phyloP scores from a whole-genome alignment of 805 yeast species.

The Candida yuanshanica region DNA sequence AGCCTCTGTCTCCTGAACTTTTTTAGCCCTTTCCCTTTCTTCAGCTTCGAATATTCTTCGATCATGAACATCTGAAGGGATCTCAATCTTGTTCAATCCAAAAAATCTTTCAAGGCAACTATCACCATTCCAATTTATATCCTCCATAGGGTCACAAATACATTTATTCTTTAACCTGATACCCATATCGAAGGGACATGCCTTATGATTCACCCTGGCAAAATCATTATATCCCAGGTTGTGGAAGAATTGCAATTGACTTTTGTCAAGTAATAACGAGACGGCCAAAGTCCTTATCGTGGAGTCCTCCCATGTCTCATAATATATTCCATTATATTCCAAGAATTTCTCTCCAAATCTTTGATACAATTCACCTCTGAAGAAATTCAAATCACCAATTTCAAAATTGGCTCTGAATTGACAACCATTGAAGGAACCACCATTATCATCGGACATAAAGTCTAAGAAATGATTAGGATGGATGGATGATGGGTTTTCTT shows the following conservation, averaged over 20 bases:
- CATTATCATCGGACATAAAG: constrained; percentile 66
- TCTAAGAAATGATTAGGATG: constrained; percentile 59
- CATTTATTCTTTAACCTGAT: constrained; percentile 58
- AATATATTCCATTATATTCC: constrained; percentile 73
- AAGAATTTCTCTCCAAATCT: constrained; percentile 66
- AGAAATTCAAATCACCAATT: constrained; percentile 68
- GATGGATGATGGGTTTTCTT: constrained; percentile 51
- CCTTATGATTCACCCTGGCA: constrained; percentile 41
- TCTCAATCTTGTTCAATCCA: constrained; percentile 22
- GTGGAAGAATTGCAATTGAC: constrained; percentile 65
- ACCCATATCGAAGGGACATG: constrained; percentile 64
- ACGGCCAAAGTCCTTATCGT: constrained; percentile 84
- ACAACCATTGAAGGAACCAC: constrained; percentile 72
- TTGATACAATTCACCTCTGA: constrained; percentile 63
- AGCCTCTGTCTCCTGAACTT: background rate
- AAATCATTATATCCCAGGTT: constrained; percentile 75
- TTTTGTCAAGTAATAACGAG: constrained; percentile 58
- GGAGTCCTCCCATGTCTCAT: constrained; percentile 91
- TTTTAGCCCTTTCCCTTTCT: background rate
- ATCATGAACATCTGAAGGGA: constrained; percentile 11
- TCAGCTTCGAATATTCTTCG: constrained; percentile 1
- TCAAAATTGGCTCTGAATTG: constrained; percentile 90
- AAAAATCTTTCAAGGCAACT: constrained; percentile 63
- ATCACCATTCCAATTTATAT: constrained; percentile 55
- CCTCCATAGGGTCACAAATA: constrained; percentile 67